A percentile compares a stretch with the other conserved stretches of the same genome.
Conservation (phyloP, 495 filamentous ascomycete genomes). For the Bombardia bombarda region DNA sequence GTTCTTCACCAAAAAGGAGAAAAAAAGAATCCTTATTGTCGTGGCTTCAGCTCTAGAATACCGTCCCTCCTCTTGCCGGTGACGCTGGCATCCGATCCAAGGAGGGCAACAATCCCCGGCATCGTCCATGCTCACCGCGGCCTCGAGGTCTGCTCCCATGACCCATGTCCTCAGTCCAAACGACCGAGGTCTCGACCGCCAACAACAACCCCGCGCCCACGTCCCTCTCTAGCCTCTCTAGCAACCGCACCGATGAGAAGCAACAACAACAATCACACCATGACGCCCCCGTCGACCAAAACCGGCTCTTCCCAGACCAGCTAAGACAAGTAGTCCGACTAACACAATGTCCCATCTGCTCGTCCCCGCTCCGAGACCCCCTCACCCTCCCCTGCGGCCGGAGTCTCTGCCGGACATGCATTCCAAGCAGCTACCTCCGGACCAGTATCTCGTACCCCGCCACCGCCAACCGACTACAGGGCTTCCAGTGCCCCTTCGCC, state of each 20-base stretch:
- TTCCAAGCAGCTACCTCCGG: conserved; percentile 55
- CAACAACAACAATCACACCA: no score
- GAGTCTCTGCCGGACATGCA: conserved; percentile 65
- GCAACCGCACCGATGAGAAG: background rate
- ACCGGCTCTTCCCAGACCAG: conserved; percentile 1
- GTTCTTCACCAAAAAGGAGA: no score
- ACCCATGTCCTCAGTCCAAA: no score
- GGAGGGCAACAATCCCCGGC: no score
- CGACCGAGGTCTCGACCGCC: no score
- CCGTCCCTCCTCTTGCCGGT: no score
- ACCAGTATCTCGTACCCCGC: conserved; percentile 68
- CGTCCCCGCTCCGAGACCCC: conserved; percentile 56
- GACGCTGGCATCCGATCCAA: no score
- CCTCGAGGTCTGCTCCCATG: no score
- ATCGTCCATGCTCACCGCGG: no score
- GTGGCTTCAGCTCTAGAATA: no score
- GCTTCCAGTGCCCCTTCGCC: conserved; percentile 63
- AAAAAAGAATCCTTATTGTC: no score
- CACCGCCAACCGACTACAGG: conserved; percentile 51
- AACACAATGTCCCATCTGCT: conserved; percentile 42
- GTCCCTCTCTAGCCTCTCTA: background rate
- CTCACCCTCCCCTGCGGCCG: conserved; percentile 79
- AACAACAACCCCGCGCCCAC: no score
- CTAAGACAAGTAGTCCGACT: conserved; percentile 4
- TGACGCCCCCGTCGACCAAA: background rate